Conservation (phyloP, 1,139 yeast species). For the Hemisphaericaspora xylanilytica region DNA sequence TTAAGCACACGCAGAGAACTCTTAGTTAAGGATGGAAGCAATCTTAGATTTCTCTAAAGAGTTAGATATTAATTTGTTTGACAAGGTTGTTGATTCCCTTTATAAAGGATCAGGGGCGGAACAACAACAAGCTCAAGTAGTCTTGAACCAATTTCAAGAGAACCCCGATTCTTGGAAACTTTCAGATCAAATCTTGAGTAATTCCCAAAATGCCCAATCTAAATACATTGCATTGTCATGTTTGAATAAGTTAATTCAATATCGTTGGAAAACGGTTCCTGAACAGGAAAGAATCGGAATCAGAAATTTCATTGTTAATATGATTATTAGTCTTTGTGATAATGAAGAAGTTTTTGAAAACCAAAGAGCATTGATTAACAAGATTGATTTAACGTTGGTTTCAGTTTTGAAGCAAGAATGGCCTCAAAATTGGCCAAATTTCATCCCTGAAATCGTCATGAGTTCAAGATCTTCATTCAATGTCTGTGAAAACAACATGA, state of each 20-base stretch:
- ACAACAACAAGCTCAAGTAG: conserved; percentile 79
- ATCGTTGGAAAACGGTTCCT: conserved; percentile 92
- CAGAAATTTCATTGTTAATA: conserved; percentile 83
- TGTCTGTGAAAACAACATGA: conserved; percentile 97
- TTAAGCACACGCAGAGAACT: neutral
- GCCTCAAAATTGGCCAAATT: conserved; percentile 99
- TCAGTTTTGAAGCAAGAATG: conserved; percentile 96
- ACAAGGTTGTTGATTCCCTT: conserved; percentile 83
- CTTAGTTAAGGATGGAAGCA: conserved; percentile 78
- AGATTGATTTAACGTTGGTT: conserved; percentile 90
- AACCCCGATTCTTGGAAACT: conserved; percentile 95
- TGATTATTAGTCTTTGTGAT: conserved; percentile 90
- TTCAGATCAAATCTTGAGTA: conserved; percentile 85
- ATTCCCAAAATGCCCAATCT: conserved; percentile 76
- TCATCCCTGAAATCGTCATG: conserved; percentile 87
- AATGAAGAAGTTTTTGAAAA: conserved; percentile 72
- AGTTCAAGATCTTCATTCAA: conserved; percentile 84
- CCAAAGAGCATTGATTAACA: conserved; percentile 83
- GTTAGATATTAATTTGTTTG: conserved; percentile 75
- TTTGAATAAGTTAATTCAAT: conserved; percentile 82
- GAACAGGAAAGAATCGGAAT: conserved; percentile 84
- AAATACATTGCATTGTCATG: conserved; percentile 91
- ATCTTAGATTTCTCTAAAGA: conserved; percentile 85
- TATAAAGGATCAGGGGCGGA: conserved; percentile 78
- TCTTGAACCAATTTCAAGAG: conserved; percentile 87